Conservation (phyloP, 192 early-diverging fungal genomes). For the Backusella morwellensis region DNA sequence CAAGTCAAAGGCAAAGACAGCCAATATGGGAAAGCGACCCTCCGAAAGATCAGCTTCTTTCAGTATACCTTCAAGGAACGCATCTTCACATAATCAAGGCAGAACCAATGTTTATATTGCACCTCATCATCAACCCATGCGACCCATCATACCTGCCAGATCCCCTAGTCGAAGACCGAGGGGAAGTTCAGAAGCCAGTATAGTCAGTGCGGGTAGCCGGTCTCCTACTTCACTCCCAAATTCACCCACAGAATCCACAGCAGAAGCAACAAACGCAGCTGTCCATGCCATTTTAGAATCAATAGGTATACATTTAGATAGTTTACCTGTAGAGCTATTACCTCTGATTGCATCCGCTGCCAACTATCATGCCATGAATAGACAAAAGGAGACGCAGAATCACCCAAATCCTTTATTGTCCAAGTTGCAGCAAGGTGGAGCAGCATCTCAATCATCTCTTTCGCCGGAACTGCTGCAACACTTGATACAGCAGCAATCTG, state of each 20-base stretch:
- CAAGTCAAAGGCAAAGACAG: neutral
- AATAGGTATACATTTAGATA: constrained; percentile 21
- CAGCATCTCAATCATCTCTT: neutral
- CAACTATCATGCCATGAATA: constrained; percentile 21
- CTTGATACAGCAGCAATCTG: neutral
- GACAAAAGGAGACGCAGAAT: neutral
- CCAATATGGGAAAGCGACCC: neutral
- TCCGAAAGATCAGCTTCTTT: neutral
- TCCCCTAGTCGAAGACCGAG: neutral
- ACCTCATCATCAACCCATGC: neutral
- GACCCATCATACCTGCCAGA: neutral
- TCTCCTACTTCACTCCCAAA: neutral
- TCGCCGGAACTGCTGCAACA: neutral
- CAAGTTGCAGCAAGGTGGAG: neutral
- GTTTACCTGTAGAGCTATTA: constrained; percentile 13
- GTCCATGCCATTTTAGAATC: constrained; percentile 17
- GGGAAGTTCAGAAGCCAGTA: neutral
- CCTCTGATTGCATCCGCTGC: constrained; percentile 22
- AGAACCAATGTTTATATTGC: neutral
- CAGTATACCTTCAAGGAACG: neutral
- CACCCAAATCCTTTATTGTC: neutral
- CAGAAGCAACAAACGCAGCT: constrained; percentile 4
- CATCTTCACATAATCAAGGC: neutral
- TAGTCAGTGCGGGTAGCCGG: neutral
- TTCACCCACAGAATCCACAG: neutral